Percentiles rank a stretch among this genome's conserved stretches.
phyloP scores from a whole-genome alignment of 164 flowering plant genomes.

The grape (Vitis vinifera) region DNA sequence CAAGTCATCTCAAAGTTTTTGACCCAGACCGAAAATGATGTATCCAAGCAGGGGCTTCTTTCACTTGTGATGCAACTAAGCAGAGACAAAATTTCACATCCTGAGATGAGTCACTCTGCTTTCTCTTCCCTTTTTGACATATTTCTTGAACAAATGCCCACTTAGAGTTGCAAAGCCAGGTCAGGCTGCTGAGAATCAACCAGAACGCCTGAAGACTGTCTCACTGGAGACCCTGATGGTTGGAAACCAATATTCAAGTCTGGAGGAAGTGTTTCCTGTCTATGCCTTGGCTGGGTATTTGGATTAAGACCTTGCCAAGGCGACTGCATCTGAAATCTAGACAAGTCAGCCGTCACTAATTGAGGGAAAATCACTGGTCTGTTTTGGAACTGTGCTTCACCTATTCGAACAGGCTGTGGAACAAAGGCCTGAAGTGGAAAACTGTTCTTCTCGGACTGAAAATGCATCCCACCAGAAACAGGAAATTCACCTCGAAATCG shows the following conservation, averaged over 20 bases:
- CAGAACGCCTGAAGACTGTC: conserved; percentile 52
- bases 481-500: conserved; percentile 41
- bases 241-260: conserved; percentile 87
- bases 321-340: conserved; percentile 59
- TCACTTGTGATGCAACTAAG: not conserved
- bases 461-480: conserved; percentile 30
- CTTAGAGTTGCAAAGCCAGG: conserved; percentile 87
- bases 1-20: not conserved
- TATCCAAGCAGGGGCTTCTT: not conserved
- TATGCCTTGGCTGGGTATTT: conserved; percentile 51
- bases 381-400: conserved; percentile 43
- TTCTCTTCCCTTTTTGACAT: not conserved
- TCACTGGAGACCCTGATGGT: conserved; percentile 71
- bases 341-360: conserved; percentile 41
- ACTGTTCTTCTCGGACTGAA: conserved; percentile 40
- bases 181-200: conserved; percentile 94
- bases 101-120: not conserved
- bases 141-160: not conserved
- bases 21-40: not conserved
- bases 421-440: conserved; percentile 43
- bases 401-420: conserved; percentile 30
- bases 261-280: conserved; percentile 73
- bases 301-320: conserved; percentile 58
- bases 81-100: not conserved
- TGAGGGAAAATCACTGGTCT: conserved; percentile 54